Evolutionary conservation across 495 filamentous ascomycete species (phyloP), one percentile per base, ranked within the genome.

Genomic region (Hypoxylon trugodes): DNA sequence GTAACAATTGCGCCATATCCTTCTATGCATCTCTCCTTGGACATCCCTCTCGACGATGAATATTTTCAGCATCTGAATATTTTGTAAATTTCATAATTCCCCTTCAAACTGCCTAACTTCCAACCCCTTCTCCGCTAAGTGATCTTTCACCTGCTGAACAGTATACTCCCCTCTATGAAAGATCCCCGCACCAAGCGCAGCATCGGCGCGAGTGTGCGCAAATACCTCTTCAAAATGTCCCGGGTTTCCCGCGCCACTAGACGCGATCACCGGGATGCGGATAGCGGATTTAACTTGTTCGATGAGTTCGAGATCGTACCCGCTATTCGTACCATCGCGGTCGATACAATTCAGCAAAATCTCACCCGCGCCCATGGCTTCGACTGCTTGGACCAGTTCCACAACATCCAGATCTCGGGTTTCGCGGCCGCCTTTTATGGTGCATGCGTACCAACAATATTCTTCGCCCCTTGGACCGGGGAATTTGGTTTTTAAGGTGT

Each of bases 361-460:
- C 79, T 98, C 95, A 15, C 95, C 95, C 1, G 91, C 87, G 8
- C 95, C 95, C 92, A 98, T 95, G 2, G 91, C 92, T 77, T 98
- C 94, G 13, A 98, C 96, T 6, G 95, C 95, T 64, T 83, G 83
- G 4, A 89, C 89, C 1, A 98, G 81, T 72, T 98, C 89, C 6
- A 89, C 84, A 7, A 97, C 95, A 74, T 97, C 93, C 45, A 98
- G 78, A 67, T 98, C 94, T 15, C 92, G 82, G 6, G 88, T 90
- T 77, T 98, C 95, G 32, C 95, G 84, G 3, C 95, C 95, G 16
- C 95, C 95, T 81, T 93, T 96, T 73, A 96, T 90, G 9, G 95
- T 98, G 76, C 93, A 97, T 51, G 96, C 94, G 65, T 98, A 98
- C 95, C 95, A 98, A 78, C 92, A 96, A 76, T 86, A 90, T 46